Conservation (phyloP, 805 yeast genomes). For the Naumovozyma dairenensis region DNA sequence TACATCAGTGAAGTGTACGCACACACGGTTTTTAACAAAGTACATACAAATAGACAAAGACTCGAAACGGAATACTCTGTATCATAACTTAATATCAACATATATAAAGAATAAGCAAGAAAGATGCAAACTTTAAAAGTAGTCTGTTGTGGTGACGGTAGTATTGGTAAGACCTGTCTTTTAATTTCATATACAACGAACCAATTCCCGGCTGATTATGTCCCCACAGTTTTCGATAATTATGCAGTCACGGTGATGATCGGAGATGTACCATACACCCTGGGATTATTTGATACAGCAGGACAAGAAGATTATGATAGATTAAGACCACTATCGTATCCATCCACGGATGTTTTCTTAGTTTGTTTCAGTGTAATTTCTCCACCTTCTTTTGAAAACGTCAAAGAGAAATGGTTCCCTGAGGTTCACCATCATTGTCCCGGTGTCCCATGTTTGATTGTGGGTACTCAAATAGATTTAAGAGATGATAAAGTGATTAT, state of each 20-base stretch:
- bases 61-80: no score
- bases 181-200: constrained; percentile 92
- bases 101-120: not conserved
- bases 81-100: no score
- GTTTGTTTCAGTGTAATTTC: constrained; percentile 95
- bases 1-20: no score
- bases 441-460: constrained; percentile 95
- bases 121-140: constrained; percentile 61
- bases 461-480: constrained; percentile 93
- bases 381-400: constrained; percentile 95
- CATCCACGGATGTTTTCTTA: constrained; percentile 92
- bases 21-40: no score
- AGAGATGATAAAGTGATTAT: constrained; percentile 87
- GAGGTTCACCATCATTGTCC: constrained; percentile 97
- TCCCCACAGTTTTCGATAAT: constrained; percentile 96
- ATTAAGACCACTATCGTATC: constrained; percentile 90
- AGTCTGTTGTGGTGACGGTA: constrained; percentile 99
- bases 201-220: constrained; percentile 96
- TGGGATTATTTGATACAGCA: constrained; percentile 97
- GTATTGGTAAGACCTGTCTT: constrained; percentile 96
- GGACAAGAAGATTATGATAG: constrained; percentile 99
- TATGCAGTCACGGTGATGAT: constrained; percentile 91
- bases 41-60: no score
- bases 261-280: constrained; percentile 95
- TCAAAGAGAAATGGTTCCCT: constrained; percentile 97